Conservation (phyloP, 495 filamentous ascomycete species). For the Letharia columbiana region DNA sequence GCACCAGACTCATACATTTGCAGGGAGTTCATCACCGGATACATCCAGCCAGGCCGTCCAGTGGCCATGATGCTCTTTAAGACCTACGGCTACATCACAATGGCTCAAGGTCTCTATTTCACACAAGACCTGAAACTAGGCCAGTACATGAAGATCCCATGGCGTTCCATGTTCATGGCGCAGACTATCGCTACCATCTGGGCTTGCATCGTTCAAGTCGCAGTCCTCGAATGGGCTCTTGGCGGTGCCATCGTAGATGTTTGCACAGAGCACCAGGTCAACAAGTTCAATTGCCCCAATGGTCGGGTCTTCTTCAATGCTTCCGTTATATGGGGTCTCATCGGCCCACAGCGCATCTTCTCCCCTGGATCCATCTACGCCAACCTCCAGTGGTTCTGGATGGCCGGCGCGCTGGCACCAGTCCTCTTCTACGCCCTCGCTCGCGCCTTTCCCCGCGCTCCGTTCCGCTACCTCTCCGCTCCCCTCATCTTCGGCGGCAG, state of each 20-base stretch:
- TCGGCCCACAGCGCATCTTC: conserved; percentile 46
- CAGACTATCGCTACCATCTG: conserved; percentile 49
- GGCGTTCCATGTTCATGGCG: conserved; percentile 48
- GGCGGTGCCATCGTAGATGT: conserved; percentile 43
- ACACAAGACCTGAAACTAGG: conserved; percentile 46
- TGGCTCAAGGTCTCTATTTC: conserved; percentile 48
- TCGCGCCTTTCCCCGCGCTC: conserved; percentile 36
- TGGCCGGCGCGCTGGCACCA: conserved; percentile 41
- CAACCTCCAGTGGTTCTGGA: conserved; percentile 42
- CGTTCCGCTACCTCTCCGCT: conserved; percentile 38
- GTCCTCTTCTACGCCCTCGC: conserved; percentile 40
- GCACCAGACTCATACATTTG: not conserved
- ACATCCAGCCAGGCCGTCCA: conserved; percentile 52
- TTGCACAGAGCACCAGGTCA: conserved; percentile 41
- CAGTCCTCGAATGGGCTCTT: conserved; percentile 54
- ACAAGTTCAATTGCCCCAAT: conserved; percentile 52
- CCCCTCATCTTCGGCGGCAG: conserved; percentile 44
- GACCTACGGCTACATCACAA: conserved; percentile 50
- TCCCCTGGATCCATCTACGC: conserved; percentile 41
- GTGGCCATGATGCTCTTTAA: conserved; percentile 58
- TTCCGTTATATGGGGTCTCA: conserved; percentile 48
- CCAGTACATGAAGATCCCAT: conserved; percentile 62
- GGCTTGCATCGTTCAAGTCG: conserved; percentile 51
- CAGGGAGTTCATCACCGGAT: conserved; percentile 53
- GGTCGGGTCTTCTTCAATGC: conserved; percentile 53